Percentiles rank a stretch among this genome's conserved stretches.
Conservation (phyloP, 2,329 filamentous ascomycete genomes). For the Talaromyces sp. region DNA sequence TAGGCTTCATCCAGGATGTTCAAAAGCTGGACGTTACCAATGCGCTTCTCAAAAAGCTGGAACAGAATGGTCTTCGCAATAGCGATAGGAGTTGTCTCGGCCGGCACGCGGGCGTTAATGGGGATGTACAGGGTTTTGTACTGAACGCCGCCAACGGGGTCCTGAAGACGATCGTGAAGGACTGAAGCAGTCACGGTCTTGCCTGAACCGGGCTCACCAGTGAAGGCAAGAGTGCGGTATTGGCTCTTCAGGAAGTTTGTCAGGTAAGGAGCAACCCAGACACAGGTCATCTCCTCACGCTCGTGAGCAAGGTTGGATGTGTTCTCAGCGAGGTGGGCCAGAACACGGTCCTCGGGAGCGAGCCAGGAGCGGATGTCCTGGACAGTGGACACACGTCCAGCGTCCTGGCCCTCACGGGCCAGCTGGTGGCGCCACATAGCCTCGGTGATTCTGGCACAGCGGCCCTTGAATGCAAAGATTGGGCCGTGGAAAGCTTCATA, state of each 20-base stretch:
- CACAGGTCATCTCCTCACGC: slow-evolving; percentile 56
- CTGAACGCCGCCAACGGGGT: slow-evolving; percentile 37
- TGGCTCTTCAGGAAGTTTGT: slow-evolving; percentile 53
- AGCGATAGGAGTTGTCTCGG: slow-evolving; percentile 33
- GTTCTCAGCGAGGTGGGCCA: slow-evolving; percentile 48
- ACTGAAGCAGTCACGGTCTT: slow-evolving; percentile 44
- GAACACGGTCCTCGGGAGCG: slow-evolving; percentile 49
- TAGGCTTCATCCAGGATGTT: slow-evolving; percentile 38
- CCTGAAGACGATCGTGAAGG: slow-evolving; percentile 43
- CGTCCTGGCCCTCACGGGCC: slow-evolving; percentile 33
- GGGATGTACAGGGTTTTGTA: slow-evolving; percentile 42
- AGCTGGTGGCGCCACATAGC: slow-evolving; percentile 47
- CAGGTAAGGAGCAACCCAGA: slow-evolving; percentile 56
- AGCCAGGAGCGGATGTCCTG: slow-evolving; percentile 44
- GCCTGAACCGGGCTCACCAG: slow-evolving; percentile 42
- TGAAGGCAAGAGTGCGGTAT: slow-evolving; percentile 50
- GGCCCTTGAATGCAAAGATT: slow-evolving; percentile 40
- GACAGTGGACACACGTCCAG: slow-evolving; percentile 34
- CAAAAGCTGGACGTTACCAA: slow-evolving; percentile 43
- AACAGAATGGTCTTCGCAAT: slow-evolving; percentile 40
- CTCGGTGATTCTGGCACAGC: slow-evolving; percentile 40
- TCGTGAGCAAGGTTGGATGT: slow-evolving; percentile 45
- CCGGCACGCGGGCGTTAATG: slow-evolving; percentile 39
- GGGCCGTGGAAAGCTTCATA: slow-evolving; percentile 40
- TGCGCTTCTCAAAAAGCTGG: slow-evolving; percentile 43